Base-by-base conservation (phyloP, 805 yeast species). In the Saccharomycopsis fermentans region DNA sequence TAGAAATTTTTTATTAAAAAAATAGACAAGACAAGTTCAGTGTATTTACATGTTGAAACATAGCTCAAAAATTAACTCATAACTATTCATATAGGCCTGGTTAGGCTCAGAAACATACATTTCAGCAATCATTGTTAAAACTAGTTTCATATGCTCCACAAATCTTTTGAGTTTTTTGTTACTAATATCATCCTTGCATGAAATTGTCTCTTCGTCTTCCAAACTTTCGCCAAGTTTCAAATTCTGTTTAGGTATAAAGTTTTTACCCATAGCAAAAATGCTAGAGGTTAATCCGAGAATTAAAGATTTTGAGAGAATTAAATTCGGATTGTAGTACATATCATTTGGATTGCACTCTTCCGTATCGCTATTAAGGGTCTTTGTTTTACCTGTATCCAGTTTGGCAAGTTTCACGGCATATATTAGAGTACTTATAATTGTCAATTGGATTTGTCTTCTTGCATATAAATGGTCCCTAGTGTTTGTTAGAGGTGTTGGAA, bases 401-500 rank as follows among this genome's bases (percentile, higher is more conserved):
- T 24, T 48, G 1, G 48, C 29, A 11, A 54, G 19, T 39, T 54
- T 54, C 29, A 59, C 32, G 4, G 55, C 59, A 53, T 54, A 54
- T 32, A 56, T 32, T 6, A 59, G 39, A 4, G 59, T 47, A 11
- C 37, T n/a, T n/a, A 55, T 37, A 2, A 60, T 59, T 3, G 59
- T 55, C 35, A 59, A 50, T 36, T 62, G 63, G 1, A 60, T 47
- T 40, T 62, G 63, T 21, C 62, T 24, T 36, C 56, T 57, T 1
- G 64, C 64, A 24, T 52, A 62, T 6, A 55, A 21, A n/a, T 50
- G 53, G 32, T 62, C 64, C 29, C 62, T 29, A 9, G 47, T 29
- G 27, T 27, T 43, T 21, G 55, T 32, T 24, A 59, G 40, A 12
- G 59, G 55, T 17, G 26, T 32, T 19, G 62, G 47, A 35, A 57